These are phyloP conservation scores for Sherardia arvensis DNA, from an alignment of 257 asterid species.

Conservation along the genomic window DNA sequence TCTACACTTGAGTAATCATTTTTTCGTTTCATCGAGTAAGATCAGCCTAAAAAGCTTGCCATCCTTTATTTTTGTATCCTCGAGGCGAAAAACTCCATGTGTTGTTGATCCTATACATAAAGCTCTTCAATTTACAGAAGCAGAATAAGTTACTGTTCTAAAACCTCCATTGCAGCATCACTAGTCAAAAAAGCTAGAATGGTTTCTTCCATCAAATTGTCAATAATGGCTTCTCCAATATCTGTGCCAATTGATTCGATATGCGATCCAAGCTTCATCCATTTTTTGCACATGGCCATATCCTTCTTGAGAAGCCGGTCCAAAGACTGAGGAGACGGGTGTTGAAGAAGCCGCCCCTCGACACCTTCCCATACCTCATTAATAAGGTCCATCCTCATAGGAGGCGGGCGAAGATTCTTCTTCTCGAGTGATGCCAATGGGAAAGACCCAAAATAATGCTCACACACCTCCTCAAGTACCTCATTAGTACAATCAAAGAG, in stretches of 20 bases:
- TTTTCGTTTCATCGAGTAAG: neutral
- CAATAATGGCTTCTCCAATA: conserved; percentile 49
- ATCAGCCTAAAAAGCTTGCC: conserved; percentile 2
- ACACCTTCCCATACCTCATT: conserved; percentile 68
- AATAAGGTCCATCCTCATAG: conserved; percentile 74
- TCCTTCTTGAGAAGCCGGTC: conserved; percentile 61
- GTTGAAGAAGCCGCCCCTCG: conserved; percentile 40
- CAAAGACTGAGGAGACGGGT: conserved; percentile 36
- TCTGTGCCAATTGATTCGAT: conserved; percentile 46
- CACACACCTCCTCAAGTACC: conserved; percentile 56
- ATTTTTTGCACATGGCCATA: conserved; percentile 39
- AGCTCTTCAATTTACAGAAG: neutral
- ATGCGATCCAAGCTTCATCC: conserved; percentile 54
- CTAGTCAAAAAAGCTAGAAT: conserved; percentile 21
- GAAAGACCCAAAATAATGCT: conserved; percentile 45
- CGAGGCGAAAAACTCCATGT: conserved; percentile 7
- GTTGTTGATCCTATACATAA: neutral
- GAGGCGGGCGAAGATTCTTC: conserved; percentile 33
- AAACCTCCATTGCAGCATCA: neutral
- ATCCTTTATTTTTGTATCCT: conserved; percentile 11
- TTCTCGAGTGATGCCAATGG: conserved; percentile 24
- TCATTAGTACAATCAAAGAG: conserved; percentile 78
- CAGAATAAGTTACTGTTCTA: conserved; percentile 2
- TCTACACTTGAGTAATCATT: conserved; percentile 4
- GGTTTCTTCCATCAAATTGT: conserved; percentile 53